phyloP scores from a whole-genome alignment of 495 filamentous ascomycete species.

The Penicillium desertorum region DNA sequence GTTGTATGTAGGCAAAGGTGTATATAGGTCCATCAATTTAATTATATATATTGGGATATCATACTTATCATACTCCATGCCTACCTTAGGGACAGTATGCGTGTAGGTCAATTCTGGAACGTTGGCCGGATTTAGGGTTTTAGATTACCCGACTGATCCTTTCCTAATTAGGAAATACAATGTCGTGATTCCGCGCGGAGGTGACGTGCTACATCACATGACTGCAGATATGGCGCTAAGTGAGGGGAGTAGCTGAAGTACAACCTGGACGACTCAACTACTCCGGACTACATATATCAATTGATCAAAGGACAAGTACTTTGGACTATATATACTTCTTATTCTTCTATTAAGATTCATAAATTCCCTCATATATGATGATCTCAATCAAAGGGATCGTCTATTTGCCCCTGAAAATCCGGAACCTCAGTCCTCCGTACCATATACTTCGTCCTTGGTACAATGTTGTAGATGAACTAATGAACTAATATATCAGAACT shows the following conservation, averaged over 20 bases:
- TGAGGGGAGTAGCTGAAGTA: too few species aligned
- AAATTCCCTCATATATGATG: background rate
- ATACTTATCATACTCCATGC: too few species aligned
- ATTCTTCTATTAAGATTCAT: background rate
- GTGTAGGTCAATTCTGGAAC: too few species aligned
- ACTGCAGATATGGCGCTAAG: background rate
- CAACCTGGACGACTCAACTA: too few species aligned
- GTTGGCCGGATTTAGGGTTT: constrained; percentile 8
- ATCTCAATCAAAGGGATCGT: constrained; percentile 2
- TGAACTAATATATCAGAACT: too few species aligned
- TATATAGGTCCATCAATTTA: background rate
- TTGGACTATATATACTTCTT: too few species aligned
- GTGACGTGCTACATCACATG: constrained; percentile 31
- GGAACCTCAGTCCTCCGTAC: constrained; percentile 9
- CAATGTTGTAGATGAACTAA: background rate
- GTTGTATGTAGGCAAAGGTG: background rate
- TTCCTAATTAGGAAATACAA: constrained; percentile 13
- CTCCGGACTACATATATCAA: too few species aligned
- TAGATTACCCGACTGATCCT: background rate
- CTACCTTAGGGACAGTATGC: too few species aligned
- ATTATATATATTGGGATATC: background rate
- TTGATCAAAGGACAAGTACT: too few species aligned
- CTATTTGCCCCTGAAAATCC: constrained; percentile 31
- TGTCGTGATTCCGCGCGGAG: constrained; percentile 29
- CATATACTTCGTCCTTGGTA: background rate